Conservation (phyloP, 495 filamentous ascomycete genomes). For the Hamigera avellanea region DNA sequence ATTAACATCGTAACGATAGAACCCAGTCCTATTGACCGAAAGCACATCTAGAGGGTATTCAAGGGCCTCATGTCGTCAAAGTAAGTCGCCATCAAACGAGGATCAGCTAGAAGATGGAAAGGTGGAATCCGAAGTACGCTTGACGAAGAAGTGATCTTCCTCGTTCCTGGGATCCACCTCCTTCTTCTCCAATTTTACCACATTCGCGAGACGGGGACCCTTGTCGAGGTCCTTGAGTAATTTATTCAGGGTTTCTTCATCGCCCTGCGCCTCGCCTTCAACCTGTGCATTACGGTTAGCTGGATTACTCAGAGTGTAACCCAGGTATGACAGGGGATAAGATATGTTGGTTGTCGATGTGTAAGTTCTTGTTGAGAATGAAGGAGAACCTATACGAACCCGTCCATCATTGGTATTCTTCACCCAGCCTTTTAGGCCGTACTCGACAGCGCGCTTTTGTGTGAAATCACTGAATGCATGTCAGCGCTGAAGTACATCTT, state of each 20-base stretch:
- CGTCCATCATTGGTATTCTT: conserved; percentile 63
- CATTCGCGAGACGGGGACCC: conserved; percentile 56
- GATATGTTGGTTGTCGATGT: too few relatives aligned
- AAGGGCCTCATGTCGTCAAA: too few relatives aligned
- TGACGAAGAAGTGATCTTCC: conserved; percentile 51
- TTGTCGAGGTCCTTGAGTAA: conserved; percentile 67
- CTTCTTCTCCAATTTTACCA: conserved; percentile 60
- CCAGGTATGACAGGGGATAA: too few relatives aligned
- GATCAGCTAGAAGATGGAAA: conserved; percentile 7
- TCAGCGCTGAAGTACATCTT: neutral
- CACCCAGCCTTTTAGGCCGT: conserved; percentile 67
- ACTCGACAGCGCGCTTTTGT: conserved; percentile 49
- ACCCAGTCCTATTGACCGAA: too few relatives aligned
- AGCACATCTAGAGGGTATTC: too few relatives aligned
- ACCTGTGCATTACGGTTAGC: conserved; percentile 39
- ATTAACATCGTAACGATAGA: too few relatives aligned
- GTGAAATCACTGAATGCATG: conserved; percentile 50
- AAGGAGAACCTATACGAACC: conserved; percentile 26
- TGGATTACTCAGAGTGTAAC: too few relatives aligned
- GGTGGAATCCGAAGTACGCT: conserved; percentile 20
- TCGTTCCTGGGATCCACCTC: conserved; percentile 46
- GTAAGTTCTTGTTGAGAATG: too few relatives aligned
- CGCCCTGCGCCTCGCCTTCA: conserved; percentile 82
- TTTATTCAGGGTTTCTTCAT: conserved; percentile 45
- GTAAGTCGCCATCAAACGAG: neutral